A percentile compares a stretch with the other conserved stretches of the same genome.
Conservation (phyloP, 2,329 filamentous ascomycete genomes). For the Pseudogymnoascus sp. region DNA sequence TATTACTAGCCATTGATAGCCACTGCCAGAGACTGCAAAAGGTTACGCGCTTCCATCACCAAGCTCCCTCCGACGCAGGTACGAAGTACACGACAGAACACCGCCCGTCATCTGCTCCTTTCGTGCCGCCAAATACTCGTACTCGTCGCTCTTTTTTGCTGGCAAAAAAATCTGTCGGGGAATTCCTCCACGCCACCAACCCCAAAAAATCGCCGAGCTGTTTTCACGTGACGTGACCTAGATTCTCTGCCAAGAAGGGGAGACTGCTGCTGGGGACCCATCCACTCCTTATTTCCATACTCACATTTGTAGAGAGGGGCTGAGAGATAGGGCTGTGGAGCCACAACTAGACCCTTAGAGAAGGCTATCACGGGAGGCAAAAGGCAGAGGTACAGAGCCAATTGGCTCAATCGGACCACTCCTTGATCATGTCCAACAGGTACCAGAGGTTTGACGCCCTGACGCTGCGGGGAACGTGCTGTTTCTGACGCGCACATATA, state of each 20-base stretch:
- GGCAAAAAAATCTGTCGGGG: not conserved
- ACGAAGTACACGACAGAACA: not conserved
- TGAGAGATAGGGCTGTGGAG: constrained; percentile 2
- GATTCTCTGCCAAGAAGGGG: not conserved
- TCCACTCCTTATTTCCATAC: constrained; percentile 5
- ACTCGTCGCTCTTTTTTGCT: not conserved
- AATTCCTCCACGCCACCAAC: not conserved
- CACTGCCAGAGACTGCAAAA: not conserved
- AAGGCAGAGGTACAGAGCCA: not conserved
- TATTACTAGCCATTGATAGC: constrained; percentile 8
- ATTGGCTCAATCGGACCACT: not conserved
- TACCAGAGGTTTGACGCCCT: constrained; percentile 4
- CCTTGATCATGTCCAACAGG: constrained; percentile 9
- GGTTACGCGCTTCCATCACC: constrained; percentile 1
- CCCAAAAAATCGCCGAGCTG: not conserved
- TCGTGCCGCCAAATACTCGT: not conserved
- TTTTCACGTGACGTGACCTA: constrained; percentile 1
- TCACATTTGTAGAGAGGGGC: constrained; percentile 7
- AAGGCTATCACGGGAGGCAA: not conserved
- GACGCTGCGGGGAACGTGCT: not conserved
- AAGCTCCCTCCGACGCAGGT: constrained; percentile 2
- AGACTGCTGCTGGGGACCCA: not conserved
- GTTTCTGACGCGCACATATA: constrained; percentile 8
- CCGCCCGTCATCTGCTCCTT: not conserved
- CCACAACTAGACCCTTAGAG: constrained; percentile 4